Percentiles rank a stretch among this genome's conserved stretches.
Evolutionary conservation across 1,139 yeast genomes (phyloP).

Genomic region (Suhomyces yuchorum): DNA sequence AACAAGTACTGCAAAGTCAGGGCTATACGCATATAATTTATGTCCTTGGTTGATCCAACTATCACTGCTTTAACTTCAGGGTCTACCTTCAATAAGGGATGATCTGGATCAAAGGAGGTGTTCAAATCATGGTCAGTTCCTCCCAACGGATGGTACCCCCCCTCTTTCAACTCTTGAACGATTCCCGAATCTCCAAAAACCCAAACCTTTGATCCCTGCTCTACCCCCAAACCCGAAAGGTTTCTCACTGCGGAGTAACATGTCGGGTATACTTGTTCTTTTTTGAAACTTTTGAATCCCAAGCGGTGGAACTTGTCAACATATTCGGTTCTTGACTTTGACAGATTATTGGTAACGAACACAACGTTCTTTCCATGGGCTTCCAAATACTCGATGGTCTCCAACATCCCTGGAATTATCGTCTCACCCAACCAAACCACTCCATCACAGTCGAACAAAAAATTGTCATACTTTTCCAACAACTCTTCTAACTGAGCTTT

Average conservation of each 20-base stretch:
- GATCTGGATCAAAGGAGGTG: constrained; percentile 36
- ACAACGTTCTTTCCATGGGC: constrained; percentile 33
- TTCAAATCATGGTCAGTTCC: constrained; percentile 58
- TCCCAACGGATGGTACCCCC: constrained; percentile 73
- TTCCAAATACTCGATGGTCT: constrained; percentile 61
- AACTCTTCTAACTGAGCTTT: constrained; percentile 45
- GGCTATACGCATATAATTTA: constrained; percentile 43
- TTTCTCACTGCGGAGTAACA: constrained; percentile 39
- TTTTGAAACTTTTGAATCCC: constrained; percentile 34
- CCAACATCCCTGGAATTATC: constrained; percentile 69
- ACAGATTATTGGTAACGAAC: constrained; percentile 45
- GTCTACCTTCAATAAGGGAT: constrained; percentile 48
- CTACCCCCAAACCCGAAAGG: constrained; percentile 27
- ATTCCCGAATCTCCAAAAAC: constrained; percentile 86
- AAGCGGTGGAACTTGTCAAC: constrained; percentile 34
- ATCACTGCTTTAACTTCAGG: constrained; percentile 44
- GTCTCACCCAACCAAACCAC: constrained; percentile 87
- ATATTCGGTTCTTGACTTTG: constrained; percentile 38
- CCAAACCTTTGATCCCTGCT: constrained; percentile 60
- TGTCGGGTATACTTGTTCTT: constrained; percentile 39
- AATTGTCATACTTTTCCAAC: constrained; percentile 69
- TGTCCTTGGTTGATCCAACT: constrained; percentile 43
- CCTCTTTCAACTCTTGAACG: constrained; percentile 65
- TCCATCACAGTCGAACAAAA: constrained; percentile 92
- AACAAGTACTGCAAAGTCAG: constrained; percentile 43